These are phyloP conservation scores for Rugosomyces carneus DNA, from an alignment of 1,284 basidiomycete species.

Conservation along the genomic window DNA sequence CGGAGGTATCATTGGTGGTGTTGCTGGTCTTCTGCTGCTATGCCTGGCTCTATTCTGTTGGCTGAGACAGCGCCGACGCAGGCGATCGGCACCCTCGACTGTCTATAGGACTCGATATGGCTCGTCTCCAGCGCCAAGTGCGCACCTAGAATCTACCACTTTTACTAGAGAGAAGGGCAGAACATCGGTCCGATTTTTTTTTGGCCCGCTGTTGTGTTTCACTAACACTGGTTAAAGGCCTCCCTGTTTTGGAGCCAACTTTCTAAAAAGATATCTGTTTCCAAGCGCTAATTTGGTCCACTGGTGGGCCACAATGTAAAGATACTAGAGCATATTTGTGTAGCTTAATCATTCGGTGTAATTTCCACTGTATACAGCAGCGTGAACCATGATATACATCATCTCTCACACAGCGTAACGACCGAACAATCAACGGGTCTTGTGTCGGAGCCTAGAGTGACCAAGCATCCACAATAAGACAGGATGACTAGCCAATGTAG, in stretches of 20 bases:
- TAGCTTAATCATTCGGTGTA: no score
- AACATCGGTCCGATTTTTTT: background rate
- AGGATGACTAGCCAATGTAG: constrained; percentile 59
- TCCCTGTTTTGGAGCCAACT: background rate
- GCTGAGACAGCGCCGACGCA: constrained; percentile 18
- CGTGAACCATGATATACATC: no score
- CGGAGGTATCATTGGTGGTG: constrained; percentile 22
- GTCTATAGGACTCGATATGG: constrained; percentile 25
- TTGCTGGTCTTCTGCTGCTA: constrained; percentile 16
- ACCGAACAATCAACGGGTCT: no score
- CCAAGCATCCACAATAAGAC: constrained; percentile 36
- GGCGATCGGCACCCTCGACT: constrained; percentile 25
- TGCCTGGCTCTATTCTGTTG: constrained; percentile 18
- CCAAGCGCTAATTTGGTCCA: background rate
- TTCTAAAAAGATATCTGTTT: background rate
- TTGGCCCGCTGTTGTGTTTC: background rate
- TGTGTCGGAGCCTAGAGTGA: constrained; percentile 58
- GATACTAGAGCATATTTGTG: no score
- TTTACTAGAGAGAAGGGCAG: background rate
- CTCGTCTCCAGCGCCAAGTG: background rate
- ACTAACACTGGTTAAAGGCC: background rate
- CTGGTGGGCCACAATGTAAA: no score
- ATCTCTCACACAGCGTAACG: no score
- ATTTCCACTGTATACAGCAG: no score
- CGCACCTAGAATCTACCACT: background rate